These are phyloP conservation scores for Anastatica hierochuntica DNA, from an alignment of 345 rosid genomes.

Conservation along the genomic window DNA sequence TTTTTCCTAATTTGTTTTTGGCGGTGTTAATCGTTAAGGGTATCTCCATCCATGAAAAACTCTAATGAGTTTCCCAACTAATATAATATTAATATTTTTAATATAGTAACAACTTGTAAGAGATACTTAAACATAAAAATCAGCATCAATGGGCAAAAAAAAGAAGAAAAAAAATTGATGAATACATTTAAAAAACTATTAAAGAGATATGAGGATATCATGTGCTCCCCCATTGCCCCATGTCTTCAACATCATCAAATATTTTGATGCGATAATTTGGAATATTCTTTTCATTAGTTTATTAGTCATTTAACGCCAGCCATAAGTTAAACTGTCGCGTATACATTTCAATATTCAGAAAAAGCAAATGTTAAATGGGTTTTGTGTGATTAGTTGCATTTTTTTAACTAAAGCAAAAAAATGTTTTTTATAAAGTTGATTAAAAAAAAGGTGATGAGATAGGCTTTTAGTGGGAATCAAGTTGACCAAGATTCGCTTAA, in stretches of 20 bases:
- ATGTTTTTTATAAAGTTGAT: too few species aligned
- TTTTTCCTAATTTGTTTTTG: too few species aligned
- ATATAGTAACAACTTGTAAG: slow-evolving; percentile 1
- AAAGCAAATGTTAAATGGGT: too few species aligned
- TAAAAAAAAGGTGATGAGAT: too few species aligned
- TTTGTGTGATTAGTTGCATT: too few species aligned
- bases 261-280: slow-evolving; percentile 12
- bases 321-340: not conserved
- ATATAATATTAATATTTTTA: not conserved
- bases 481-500: too few species aligned
- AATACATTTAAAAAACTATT: not conserved
- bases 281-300: slow-evolving; percentile 11
- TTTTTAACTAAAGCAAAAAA: too few species aligned
- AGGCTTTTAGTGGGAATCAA: too few species aligned
- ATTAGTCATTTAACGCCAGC: not conserved
- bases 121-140: not conserved
- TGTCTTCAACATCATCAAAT: slow-evolving; percentile 19
- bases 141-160: not conserved
- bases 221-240: slow-evolving; percentile 16
- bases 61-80: too few species aligned
- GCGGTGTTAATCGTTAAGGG: not conserved
- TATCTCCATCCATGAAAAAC: too few species aligned
- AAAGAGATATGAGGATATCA: slow-evolving; percentile 2
- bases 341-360: too few species aligned
- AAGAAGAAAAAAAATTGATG: not conserved